These are phyloP conservation scores for Corchorus capsularis DNA, from an alignment of 345 rosid species.

Conservation along the genomic window DNA sequence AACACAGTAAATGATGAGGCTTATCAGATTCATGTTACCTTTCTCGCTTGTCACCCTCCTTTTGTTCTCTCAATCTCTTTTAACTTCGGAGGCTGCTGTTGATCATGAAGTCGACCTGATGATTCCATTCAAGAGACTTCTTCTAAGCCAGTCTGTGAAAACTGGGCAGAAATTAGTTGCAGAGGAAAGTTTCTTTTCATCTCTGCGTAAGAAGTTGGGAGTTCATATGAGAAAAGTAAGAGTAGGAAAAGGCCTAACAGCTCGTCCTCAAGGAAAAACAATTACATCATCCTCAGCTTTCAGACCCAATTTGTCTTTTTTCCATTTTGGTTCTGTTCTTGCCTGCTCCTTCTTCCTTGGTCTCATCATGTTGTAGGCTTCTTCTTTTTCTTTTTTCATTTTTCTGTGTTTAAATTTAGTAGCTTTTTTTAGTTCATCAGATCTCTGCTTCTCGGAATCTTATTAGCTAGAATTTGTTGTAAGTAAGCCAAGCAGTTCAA, in stretches of 20 bases:
- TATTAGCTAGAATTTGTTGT: no score
- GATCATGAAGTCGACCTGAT: background rate
- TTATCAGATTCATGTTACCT: background rate
- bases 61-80: background rate
- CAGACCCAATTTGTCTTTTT: background rate
- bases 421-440: no score
- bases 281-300: background rate
- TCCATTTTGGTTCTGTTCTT: background rate
- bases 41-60: background rate
- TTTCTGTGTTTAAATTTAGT: no score
- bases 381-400: no score
- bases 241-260: no score
- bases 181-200: background rate
- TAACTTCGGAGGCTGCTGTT: background rate
- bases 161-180: background rate
- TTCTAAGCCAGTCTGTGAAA: background rate
- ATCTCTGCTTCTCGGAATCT: no score
- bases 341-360: background rate
- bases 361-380: background rate
- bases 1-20: background rate
- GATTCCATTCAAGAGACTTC: background rate
- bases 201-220: background rate
- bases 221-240: conserved; percentile 1
- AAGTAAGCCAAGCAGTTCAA: no score
- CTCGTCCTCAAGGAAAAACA: background rate